Evolutionary conservation across 2,329 filamentous ascomycete species (phyloP).

Genomic region (Bisporella sp.): DNA sequence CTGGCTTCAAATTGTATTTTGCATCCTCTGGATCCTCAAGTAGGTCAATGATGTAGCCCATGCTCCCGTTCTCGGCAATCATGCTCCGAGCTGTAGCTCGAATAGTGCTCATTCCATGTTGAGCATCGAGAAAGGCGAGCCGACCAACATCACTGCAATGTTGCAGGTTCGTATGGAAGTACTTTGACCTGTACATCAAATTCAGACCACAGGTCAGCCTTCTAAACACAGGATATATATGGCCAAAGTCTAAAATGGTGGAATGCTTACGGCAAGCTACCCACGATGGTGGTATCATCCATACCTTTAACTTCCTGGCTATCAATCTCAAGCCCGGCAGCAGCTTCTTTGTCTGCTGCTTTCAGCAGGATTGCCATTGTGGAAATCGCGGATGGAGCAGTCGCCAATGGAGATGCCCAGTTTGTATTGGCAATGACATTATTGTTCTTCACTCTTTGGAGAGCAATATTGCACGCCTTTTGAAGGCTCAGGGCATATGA

Average conservation of each 20-base stretch:
- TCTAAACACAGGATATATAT: background rate
- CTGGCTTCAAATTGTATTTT: background rate
- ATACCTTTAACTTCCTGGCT: background rate
- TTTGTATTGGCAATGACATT: background rate
- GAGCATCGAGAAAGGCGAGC: background rate
- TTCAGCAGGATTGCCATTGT: background rate
- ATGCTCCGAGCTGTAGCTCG: background rate
- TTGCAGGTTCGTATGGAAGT: background rate
- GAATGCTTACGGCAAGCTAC: background rate
- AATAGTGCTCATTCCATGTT: background rate
- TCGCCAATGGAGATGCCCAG: background rate
- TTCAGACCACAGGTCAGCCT: background rate
- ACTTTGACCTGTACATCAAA: background rate
- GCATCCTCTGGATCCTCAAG: background rate
- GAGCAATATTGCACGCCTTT: background rate
- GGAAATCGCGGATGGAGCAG: background rate
- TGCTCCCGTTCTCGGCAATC: background rate
- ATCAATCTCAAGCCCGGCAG: background rate
- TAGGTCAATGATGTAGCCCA: background rate
- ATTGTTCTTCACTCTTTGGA: background rate
- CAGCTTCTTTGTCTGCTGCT: background rate
- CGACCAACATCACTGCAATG: background rate
- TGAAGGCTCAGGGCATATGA: background rate
- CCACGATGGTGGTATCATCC: background rate
- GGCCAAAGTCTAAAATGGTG: background rate